Conservation (phyloP, 805 yeast species). For the Starmerella powellii region DNA sequence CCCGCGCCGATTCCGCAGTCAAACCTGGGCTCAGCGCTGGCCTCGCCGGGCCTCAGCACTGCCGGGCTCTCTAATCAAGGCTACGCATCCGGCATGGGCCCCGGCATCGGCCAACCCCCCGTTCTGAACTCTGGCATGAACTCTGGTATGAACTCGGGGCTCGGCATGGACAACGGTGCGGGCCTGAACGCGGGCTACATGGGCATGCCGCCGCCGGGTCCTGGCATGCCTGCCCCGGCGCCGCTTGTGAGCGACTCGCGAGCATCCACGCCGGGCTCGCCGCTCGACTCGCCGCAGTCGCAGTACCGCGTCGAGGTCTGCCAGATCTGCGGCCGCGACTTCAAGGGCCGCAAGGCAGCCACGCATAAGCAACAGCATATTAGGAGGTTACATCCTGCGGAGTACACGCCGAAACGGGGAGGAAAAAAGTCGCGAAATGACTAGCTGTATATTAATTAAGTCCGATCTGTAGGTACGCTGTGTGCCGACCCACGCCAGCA, state of each 20-base stretch:
- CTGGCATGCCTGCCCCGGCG: neutral
- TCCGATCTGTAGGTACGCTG: neutral
- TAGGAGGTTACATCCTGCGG: constrained; percentile 36
- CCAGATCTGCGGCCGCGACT: constrained; percentile 34
- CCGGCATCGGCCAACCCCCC: neutral
- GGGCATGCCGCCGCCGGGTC: neutral
- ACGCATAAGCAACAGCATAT: constrained; percentile 41
- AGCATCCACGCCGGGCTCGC: constrained; percentile 16
- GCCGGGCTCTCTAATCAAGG: too few relatives aligned
- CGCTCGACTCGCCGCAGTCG: constrained; percentile 10
- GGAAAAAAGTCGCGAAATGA: constrained; percentile 29
- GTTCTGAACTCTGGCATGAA: too few relatives aligned
- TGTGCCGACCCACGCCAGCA: neutral
- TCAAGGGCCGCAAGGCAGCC: constrained; percentile 38
- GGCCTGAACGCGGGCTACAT: neutral
- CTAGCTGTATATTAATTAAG: neutral
- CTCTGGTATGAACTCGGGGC: too few relatives aligned
- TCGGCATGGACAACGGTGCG: neutral
- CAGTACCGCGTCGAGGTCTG: constrained; percentile 30
- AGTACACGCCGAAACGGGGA: constrained; percentile 37
- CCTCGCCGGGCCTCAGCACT: too few relatives aligned
- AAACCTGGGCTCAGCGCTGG: too few relatives aligned
- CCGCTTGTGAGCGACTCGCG: constrained; percentile 5
- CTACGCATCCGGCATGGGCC: neutral
- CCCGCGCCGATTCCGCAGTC: too few relatives aligned